Percentiles rank a stretch among this genome's conserved stretches.
phyloP scores from a whole-genome alignment of 495 filamentous ascomycete genomes.

The Hypoxylon trugodes region DNA sequence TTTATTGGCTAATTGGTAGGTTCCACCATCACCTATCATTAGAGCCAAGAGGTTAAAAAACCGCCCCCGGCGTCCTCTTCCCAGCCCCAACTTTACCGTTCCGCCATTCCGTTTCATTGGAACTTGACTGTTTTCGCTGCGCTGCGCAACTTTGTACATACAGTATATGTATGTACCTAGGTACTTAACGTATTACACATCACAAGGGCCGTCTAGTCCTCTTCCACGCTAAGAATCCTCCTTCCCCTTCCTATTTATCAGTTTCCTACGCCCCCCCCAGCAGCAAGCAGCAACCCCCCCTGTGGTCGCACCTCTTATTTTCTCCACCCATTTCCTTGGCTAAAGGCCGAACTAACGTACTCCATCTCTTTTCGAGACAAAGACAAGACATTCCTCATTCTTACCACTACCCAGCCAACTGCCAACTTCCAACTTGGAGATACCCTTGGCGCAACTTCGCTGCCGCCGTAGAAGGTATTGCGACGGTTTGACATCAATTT shows the following conservation, averaged over 20 bases:
- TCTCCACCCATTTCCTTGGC: slow-evolving; percentile 36
- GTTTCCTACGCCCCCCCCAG: too few relatives aligned
- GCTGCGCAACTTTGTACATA: not conserved
- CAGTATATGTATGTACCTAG: not conserved
- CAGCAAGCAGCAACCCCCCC: too few relatives aligned
- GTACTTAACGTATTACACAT: slow-evolving; percentile 14
- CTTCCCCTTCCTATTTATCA: slow-evolving; percentile 8
- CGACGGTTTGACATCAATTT: slow-evolving; percentile 19
- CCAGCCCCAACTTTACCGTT: slow-evolving; percentile 27
- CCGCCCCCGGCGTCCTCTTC: slow-evolving; percentile 30
- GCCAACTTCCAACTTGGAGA: slow-evolving; percentile 31
- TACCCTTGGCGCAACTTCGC: slow-evolving; percentile 15
- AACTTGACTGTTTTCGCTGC: not conserved
- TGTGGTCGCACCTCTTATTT: slow-evolving; percentile 36
- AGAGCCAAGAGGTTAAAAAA: slow-evolving; percentile 21
- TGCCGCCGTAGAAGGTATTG: slow-evolving; percentile 2
- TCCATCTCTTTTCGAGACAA: slow-evolving; percentile 24
- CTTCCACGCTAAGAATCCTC: slow-evolving; percentile 16
- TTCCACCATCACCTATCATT: slow-evolving; percentile 27
- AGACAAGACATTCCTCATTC: too few relatives aligned
- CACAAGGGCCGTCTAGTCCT: slow-evolving; percentile 20
- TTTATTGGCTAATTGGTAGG: slow-evolving; percentile 29
- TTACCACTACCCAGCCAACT: slow-evolving; percentile 25
- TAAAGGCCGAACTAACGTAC: slow-evolving; percentile 26
- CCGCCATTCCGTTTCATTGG: slow-evolving; percentile 16